Base-by-base conservation (phyloP, 257 asterid species). In the Parsonsia alboflavescens region DNA sequence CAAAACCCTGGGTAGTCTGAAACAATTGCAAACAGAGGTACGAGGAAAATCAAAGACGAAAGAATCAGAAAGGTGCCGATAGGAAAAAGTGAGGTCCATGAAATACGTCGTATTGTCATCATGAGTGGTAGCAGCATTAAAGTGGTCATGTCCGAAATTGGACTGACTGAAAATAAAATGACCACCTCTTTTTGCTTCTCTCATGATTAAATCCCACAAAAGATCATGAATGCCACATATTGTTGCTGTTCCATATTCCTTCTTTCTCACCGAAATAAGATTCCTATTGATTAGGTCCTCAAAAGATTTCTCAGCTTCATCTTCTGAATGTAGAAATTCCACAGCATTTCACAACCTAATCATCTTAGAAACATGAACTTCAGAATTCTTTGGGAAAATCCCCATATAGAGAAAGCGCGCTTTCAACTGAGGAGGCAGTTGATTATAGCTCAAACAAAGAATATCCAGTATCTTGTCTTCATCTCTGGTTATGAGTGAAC, bases 1-100 rank as follows among this genome's bases (percentile, higher is more conserved):
- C 75, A 83, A 61, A n/a, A 77, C 75, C 49, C 72, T 80, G 5
- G 75, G 48, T 44, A 6, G 48, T 13, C 46, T 80, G 30, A 75
- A 54, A 16, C 15, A 5, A 21, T 22, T 16, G 44, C 5, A 3
- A 41, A 41, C 44, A 41, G 12, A 19, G 28, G 9, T 10, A n/a
- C n/a, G n/a, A n/a, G n/a, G n/a, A n/a, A n/a, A n/a, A n/a, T n/a
- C n/a, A n/a, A n/a, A n/a, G n/a, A n/a, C n/a, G n/a, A n/a, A n/a
- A n/a, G n/a, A n/a, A n/a, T n/a, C n/a, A n/a, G n/a, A n/a, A n/a
- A n/a, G n/a, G n/a, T n/a, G n/a, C n/a, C n/a, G n/a, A n/a, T n/a
- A n/a, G n/a, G n/a, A n/a, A n/a, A n/a, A n/a, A n/a, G n/a, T n/a
- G 13, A 50, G 62, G 30, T 3, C 45, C 44, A 70, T 28, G 15